Base-by-base conservation (phyloP, 148 eudicot genomes). In the Arbutus unedo region DNA sequence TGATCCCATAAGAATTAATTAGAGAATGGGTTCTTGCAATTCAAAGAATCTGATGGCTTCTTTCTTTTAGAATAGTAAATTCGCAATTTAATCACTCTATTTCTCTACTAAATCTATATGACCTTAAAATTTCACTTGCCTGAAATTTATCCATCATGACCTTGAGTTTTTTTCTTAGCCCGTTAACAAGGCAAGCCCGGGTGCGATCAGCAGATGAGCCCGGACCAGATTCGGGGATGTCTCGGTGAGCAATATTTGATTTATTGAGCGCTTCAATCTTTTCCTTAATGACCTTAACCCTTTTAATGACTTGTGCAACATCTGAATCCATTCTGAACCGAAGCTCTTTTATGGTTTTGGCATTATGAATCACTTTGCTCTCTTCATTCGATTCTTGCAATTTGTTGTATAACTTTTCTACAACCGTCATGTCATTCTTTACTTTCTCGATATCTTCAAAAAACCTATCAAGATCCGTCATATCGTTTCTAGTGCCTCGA, bases 181-280 rank as follows among this genome's bases (percentile, higher is more conserved):
- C 98, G 41, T 88, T 85, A 1, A 92, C 93, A 2, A 94, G 95
- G 0, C 92, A 91, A 2, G 91, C 88, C 47, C 98, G 77, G 0
- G 98, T 92, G 8, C 95, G 79, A 60, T 94, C 95, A 18, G 98
- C 82, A 0, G 98, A 93, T 1, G 95, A 93, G 38, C 98, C 98
- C 0, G 95, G 92, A 3, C 98, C 94, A 14, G 91, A 91, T 15
- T 92, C 94, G 0, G 93, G 92, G 43, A 89, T 77, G 45, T 79
- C 87, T 76, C 95, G 84, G 64, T 89, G 84, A 6, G 92, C 89
- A 6, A 84, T 92, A 25, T 92, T 93, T 4, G 98, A 90, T 56
- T 81, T 70, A 0, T 92, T 94, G 0, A 93, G 90, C 0, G 90
- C 93, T 83, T 93, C 98, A 0, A 93, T 89, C 88, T 93, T 92